Evolutionary conservation across 441 rosid genomes (phyloP).

Genomic region (Erodium chrysanthum): DNA sequence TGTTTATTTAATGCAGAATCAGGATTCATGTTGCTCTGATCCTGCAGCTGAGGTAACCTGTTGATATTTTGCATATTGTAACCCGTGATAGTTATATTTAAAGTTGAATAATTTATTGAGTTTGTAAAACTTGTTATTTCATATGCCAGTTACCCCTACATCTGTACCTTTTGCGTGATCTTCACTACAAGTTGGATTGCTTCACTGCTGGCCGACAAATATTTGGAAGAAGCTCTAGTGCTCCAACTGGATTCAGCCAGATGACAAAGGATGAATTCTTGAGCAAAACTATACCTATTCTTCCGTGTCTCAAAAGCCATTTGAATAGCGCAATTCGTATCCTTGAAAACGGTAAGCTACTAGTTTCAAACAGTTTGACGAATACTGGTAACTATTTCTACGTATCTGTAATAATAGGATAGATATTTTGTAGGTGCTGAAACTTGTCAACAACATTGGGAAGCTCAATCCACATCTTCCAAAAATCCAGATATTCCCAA

Average conservation of each 20-base stretch:
- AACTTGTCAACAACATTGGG: slow-evolving; percentile 63
- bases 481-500: slow-evolving; percentile 43
- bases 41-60: slow-evolving; percentile 58
- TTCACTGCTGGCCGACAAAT: slow-evolving; percentile 37
- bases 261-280: slow-evolving; percentile 40
- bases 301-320: slow-evolving; percentile 45
- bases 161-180: slow-evolving; percentile 61
- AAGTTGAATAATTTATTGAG: slow-evolving; percentile 5
- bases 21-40: slow-evolving; percentile 47
- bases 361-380: slow-evolving; percentile 10
- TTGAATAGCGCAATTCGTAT: slow-evolving; percentile 41
- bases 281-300: slow-evolving; percentile 35
- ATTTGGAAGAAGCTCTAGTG: slow-evolving; percentile 32
- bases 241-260: slow-evolving; percentile 29
- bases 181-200: slow-evolving; percentile 58
- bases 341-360: slow-evolving; percentile 48
- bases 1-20: slow-evolving; percentile 35
- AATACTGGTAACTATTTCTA: slow-evolving; percentile 8
- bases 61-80: slow-evolving; percentile 13
- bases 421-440: slow-evolving; percentile 38
- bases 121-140: slow-evolving; percentile 16
- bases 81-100: slow-evolving; percentile 9
- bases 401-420: slow-evolving; percentile 19
- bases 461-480: slow-evolving; percentile 39
- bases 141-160: slow-evolving; percentile 51